Evolutionary conservation across 2,329 filamentous ascomycete species (phyloP).

Genomic region (Orbilia blumenaviensis): DNA sequence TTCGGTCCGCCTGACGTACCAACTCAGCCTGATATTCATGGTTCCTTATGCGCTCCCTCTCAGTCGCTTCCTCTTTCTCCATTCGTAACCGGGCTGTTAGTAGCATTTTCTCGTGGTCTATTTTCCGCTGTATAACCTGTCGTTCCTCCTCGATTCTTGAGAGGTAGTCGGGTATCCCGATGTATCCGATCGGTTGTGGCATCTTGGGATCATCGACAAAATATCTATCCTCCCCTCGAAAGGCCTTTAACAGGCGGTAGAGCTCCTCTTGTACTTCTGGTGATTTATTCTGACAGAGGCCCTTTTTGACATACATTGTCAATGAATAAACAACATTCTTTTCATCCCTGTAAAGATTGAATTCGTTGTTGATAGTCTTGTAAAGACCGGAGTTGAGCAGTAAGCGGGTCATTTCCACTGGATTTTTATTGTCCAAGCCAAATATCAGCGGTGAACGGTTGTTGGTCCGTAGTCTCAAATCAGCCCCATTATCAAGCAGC

Average conservation of each 20-base stretch:
- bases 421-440: slow-evolving; percentile 39
- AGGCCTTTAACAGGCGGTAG: slow-evolving; percentile 25
- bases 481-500: slow-evolving; percentile 23
- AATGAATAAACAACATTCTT: slow-evolving; percentile 36
- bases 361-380: slow-evolving; percentile 26
- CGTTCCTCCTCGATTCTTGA: slow-evolving; percentile 43
- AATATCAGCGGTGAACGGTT: slow-evolving; percentile 40
- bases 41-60: slow-evolving; percentile 38
- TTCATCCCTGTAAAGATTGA: slow-evolving; percentile 42
- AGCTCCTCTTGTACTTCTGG: slow-evolving; percentile 41
- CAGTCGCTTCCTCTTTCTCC: slow-evolving; percentile 36
- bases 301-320: slow-evolving; percentile 47
- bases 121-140: slow-evolving; percentile 31
- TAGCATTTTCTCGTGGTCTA: slow-evolving; percentile 39
- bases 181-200: slow-evolving; percentile 36
- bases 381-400: slow-evolving; percentile 36
- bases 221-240: slow-evolving; percentile 32
- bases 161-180: slow-evolving; percentile 39
- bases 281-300: slow-evolving; percentile 31
- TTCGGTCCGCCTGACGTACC: slow-evolving; percentile 32
- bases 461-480: slow-evolving; percentile 30
- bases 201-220: slow-evolving; percentile 41
- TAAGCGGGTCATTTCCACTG: slow-evolving; percentile 37
- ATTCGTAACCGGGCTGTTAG: slow-evolving; percentile 30
- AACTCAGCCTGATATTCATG: slow-evolving; percentile 44